These are phyloP conservation scores for Psophocarpus tetragonolobus DNA, from an alignment of 306 rosid genomes.

Conservation along the genomic window DNA sequence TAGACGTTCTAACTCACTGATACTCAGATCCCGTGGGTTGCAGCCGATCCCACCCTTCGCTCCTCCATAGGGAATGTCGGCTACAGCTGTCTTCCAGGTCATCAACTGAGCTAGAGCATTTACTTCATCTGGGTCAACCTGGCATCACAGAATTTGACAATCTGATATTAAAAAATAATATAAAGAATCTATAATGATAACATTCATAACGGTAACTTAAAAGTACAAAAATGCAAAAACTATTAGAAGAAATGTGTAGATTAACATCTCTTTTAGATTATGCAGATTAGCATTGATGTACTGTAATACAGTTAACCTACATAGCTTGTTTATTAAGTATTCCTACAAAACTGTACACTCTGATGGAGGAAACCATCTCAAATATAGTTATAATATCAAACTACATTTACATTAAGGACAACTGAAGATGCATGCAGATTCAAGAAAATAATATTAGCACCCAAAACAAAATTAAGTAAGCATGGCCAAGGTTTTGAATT, in stretches of 20 bases:
- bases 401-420: neutral
- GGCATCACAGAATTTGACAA: conserved; percentile 10
- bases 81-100: conserved; percentile 87
- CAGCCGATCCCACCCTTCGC: conserved; percentile 88
- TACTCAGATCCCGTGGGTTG: conserved; percentile 64
- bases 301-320: neutral
- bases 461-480: neutral
- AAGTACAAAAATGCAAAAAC: neutral
- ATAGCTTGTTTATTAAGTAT: neutral
- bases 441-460: neutral
- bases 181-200: neutral
- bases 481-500: neutral
- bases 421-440: neutral
- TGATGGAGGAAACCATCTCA: neutral
- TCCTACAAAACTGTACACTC: neutral
- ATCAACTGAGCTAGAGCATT: conserved; percentile 84
- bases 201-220: conserved; percentile 17
- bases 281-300: neutral
- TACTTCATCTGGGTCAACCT: conserved; percentile 85
- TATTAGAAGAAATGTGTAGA: neutral
- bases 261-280: neutral
- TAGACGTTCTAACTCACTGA: conserved; percentile 68
- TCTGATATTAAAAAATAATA: neutral
- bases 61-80: conserved; percentile 78
- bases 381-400: neutral